Evolutionary conservation across 805 yeast genomes (phyloP), one percentile per base, ranked within the genome.

Genomic region (Kluyveromyces starmeri): DNA sequence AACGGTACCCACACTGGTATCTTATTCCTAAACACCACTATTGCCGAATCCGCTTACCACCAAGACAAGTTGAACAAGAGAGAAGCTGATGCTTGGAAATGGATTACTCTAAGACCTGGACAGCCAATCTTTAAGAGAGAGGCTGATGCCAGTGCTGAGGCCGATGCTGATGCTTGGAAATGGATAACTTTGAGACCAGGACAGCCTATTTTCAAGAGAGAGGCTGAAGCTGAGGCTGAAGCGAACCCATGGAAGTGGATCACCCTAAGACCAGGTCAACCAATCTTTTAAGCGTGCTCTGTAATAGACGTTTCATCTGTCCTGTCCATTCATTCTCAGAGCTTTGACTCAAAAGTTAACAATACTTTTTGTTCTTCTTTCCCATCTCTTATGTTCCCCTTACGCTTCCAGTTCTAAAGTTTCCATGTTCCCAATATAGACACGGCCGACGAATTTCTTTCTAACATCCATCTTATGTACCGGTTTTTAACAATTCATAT

Each of bases 71-170:
- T 20, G 51, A 51, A 29, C 46, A 50, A 23, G 28, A 48, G 35
- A 45, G 48, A 37, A 47, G 48, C 53, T 3, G 44, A 38, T 5
- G 41, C 41, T 9, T 51, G 58, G 54, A 50, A 49, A 22, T 53
- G 59, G 57, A 38, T 54, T 20, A 31, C 40, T 3, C 35, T 54
- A 8, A 34, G 28, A 17, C 32, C 37, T 23, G 56, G 56, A 24
- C 50, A 52, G 32, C 54, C 55, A 19, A 34, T 53, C 36, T 48
- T 51, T 41, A 51, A 48, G 42, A 49, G 61, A 42, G 58, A 54
- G 4, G 57, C 60, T 7, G 36, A 40, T 13, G 51, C 56, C 4
- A 47, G 40, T 2, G 44, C 46, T 12, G 46, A 46, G 16, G 50
- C 51, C 17, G 50, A 43, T 14, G 50, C 51, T 28, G 40, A 41